Evolutionary conservation across 257 asterid genomes (phyloP), one percentile per base, ranked within the genome.

Genomic region (Scutellaria baicalensis): DNA sequence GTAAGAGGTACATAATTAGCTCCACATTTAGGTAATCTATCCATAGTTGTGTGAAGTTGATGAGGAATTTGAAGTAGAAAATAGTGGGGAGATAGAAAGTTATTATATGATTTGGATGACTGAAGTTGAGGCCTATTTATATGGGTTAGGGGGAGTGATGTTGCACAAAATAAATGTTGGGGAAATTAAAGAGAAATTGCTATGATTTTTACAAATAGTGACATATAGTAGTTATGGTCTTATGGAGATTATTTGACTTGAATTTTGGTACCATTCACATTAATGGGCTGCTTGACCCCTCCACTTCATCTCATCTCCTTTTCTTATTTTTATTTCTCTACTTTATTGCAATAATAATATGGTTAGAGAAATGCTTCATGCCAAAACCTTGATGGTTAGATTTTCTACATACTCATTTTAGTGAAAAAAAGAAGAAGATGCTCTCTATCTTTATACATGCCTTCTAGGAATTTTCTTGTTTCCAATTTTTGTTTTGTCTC

Each of bases 1-100:
- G 92, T 77, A 2, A 90, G 92, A 27, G 95, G 79, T 0, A 86
- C 84, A 67, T 75, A 89, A 31, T 92, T 92, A 14, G 98, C 96
- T 78, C 77, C 85, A 76, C 91, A 81, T 71, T 88, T 89, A 0
- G 89, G 84, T 60, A 92, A 21, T 4, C 17, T 75, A 17, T 89
- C 92, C 94, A 86, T 91, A 21, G 5, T 9, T 42, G 9, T 27
- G 14, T 18, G 10, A 43, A 54, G 31, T 35, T 47, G 12, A 27
- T 4, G 1, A 18, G 35, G 20, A 35, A 1, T 9, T 9, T 9
- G 40, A 4, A 14, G 17, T 9, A 1, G 21, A 2, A 13, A 4
- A 7, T 8, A 10, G 8, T 40, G 45, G 45, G 3, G 9, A 40
- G 45, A 40, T 5, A 39, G 10, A 39, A 39, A 40, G 45, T 7